These are phyloP conservation scores for Xylaria curta DNA, from an alignment of 495 filamentous ascomycete genomes.

Conservation along the genomic window DNA sequence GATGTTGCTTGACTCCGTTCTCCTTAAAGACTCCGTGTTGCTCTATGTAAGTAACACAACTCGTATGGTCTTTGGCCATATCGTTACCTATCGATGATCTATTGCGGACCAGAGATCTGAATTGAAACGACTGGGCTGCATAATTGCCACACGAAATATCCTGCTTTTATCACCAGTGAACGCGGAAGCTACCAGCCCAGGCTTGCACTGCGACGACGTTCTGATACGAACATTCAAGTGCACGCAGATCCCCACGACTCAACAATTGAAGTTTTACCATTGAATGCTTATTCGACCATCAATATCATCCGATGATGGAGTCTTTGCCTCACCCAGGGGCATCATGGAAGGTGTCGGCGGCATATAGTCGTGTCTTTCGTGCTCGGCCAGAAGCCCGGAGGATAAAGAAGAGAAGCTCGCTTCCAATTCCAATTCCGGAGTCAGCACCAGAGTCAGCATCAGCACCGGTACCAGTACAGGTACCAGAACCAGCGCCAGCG, in stretches of 20 bases:
- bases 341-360: conserved; percentile 29
- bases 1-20: not conserved
- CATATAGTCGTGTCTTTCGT: conserved; percentile 31
- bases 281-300: not conserved
- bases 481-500: not conserved
- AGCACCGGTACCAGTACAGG: not conserved
- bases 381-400: conserved; percentile 33
- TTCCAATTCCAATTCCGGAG: conserved; percentile 21
- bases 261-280: not conserved
- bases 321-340: conserved; percentile 27
- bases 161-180: not conserved
- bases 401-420: conserved; percentile 36
- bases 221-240: not conserved
- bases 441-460: conserved; percentile 18
- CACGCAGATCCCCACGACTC: not conserved
- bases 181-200: not conserved
- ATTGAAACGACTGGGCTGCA: not conserved
- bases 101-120: not conserved
- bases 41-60: not conserved
- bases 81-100: not conserved
- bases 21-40: not conserved
- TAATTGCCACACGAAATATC: not conserved
- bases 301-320: conserved; percentile 33
- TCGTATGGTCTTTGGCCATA: not conserved
- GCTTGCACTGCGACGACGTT: not conserved